phyloP scores from a whole-genome alignment of 345 rosid species.

The Boechera divaricarpa region DNA sequence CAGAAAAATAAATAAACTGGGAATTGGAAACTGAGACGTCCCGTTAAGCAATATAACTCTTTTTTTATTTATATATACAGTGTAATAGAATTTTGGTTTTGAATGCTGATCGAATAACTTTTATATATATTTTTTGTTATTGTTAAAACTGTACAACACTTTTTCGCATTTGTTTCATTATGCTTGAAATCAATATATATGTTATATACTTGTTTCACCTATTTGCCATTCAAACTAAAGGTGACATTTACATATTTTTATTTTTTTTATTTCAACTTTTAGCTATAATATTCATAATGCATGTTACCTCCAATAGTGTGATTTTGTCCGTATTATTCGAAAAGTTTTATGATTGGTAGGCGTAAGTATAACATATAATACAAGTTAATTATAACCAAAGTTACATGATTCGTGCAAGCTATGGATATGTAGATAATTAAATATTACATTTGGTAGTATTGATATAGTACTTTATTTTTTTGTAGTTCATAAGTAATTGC shows the following conservation, averaged over 20 bases:
- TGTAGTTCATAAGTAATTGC: not conserved
- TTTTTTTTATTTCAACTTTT: not conserved
- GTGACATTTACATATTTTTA: not conserved
- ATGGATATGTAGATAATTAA: not conserved
- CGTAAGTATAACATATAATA: conserved; percentile 3
- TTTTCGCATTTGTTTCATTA: too few species aligned
- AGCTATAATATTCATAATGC: conserved; percentile 25
- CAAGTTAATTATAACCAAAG: conserved; percentile 14
- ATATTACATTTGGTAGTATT: not conserved
- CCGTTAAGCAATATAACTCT: conserved; percentile 28
- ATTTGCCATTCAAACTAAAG: not conserved
- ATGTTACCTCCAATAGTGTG: conserved; percentile 36
- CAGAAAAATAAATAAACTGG: not conserved
- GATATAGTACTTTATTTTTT: too few species aligned
- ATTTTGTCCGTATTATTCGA: conserved; percentile 19
- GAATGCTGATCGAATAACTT: too few species aligned
- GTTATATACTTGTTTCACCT: not conserved
- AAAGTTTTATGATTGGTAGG: conserved; percentile 8
- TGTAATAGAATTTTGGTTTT: too few species aligned
- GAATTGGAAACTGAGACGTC: conserved; percentile 6
- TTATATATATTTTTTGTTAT: too few species aligned
- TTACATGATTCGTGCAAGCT: conserved; percentile 27
- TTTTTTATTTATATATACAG: not conserved
- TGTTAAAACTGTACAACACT: too few species aligned
- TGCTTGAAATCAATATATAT: not conserved